phyloP scores from a whole-genome alignment of 2,329 filamentous ascomycete species.

The Colletotrichum siamense region DNA sequence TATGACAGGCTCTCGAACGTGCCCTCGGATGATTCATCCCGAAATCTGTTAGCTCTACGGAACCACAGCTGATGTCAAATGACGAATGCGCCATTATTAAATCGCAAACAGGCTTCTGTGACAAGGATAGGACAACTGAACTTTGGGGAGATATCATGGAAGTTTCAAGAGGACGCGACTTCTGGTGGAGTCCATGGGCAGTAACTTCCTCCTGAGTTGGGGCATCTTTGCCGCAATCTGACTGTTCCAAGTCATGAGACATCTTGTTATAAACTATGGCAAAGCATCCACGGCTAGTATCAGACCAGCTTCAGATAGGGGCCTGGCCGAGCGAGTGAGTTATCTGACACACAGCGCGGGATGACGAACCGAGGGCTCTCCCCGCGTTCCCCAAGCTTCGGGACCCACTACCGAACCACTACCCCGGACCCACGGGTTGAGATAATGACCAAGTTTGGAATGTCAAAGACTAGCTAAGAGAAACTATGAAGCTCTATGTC shows the following conservation, averaged over 20 bases:
- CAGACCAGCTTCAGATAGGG: not conserved
- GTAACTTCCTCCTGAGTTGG: not conserved
- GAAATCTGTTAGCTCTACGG: not conserved
- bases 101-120: not conserved
- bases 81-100: not conserved
- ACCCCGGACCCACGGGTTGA: not conserved
- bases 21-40: not conserved
- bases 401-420: conserved; percentile 1
- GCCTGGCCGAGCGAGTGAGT: not conserved
- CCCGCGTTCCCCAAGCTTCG: not conserved
- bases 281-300: not conserved
- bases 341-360: not conserved
- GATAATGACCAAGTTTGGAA: not conserved
- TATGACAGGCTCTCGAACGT: not conserved
- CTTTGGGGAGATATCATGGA: not conserved
- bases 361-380: not conserved
- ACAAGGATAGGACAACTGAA: not conserved
- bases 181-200: not conserved
- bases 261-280: not conserved
- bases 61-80: not conserved
- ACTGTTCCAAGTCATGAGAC: not conserved
- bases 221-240: not conserved
- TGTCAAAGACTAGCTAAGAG: not conserved
- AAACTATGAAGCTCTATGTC: no score
- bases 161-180: not conserved